Conservation (phyloP, 495 filamentous ascomycete genomes). For the Neohortaea acidophila region DNA sequence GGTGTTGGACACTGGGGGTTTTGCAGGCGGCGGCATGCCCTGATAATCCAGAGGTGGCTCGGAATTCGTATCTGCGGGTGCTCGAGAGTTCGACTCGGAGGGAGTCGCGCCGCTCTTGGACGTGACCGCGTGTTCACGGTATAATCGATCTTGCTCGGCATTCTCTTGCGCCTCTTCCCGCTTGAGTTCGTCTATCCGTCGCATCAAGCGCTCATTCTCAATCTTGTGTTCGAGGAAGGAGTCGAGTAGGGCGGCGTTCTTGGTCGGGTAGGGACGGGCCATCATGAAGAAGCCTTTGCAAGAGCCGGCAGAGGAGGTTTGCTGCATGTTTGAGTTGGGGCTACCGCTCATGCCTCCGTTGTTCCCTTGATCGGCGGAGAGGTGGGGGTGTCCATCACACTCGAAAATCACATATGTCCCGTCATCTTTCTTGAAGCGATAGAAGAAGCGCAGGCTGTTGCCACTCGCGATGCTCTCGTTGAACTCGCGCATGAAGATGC, state of each 20-base stretch:
- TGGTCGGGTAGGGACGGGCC: slow-evolving; percentile 79
- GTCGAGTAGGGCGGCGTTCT: slow-evolving; percentile 69
- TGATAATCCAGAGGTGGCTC: slow-evolving; percentile 21
- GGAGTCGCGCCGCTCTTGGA: neutral
- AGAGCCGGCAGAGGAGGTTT: slow-evolving; percentile 34
- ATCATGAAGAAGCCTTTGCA: slow-evolving; percentile 91
- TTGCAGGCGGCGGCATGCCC: slow-evolving; percentile 54
- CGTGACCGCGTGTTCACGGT: slow-evolving; percentile 6
- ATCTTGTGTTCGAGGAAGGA: slow-evolving; percentile 96
- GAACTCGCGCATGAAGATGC: slow-evolving; percentile 74
- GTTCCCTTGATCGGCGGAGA: slow-evolving; percentile 43
- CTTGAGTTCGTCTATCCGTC: slow-evolving; percentile 70
- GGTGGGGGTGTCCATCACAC: slow-evolving; percentile 79
- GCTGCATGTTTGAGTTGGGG: slow-evolving; percentile 35
- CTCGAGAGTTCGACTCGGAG: slow-evolving; percentile 14
- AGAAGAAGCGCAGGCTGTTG: slow-evolving; percentile 70
- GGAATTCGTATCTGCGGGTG: neutral
- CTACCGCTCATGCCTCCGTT: no score
- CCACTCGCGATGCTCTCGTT: slow-evolving; percentile 80
- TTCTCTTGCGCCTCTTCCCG: slow-evolving; percentile 73
- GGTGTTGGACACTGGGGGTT: slow-evolving; percentile 42
- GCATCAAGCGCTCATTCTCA: slow-evolving; percentile 77
- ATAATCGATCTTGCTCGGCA: slow-evolving; percentile 33
- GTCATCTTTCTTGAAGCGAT: slow-evolving; percentile 67
- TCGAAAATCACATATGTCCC: slow-evolving; percentile 68